Percentiles rank a stretch among this genome's conserved stretches.
Evolutionary conservation across 1,284 basidiomycete genomes (phyloP).

Genomic region (Thelephora terrestris): DNA sequence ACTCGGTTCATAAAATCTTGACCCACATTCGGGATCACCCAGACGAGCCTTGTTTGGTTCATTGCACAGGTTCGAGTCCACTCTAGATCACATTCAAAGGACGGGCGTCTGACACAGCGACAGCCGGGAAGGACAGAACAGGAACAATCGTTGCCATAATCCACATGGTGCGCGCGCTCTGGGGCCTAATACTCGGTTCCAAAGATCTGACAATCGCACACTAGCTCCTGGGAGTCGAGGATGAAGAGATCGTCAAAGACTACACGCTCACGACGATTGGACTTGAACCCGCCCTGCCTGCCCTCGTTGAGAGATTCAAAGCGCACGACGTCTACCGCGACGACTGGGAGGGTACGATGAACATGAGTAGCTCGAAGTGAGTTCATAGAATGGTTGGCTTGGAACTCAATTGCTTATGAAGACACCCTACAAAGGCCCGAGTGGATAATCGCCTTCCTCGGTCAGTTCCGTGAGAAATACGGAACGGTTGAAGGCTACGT

Average conservation of each 20-base stretch:
- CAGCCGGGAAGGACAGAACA: slow-evolving; percentile 38
- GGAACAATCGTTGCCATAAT: slow-evolving; percentile 30
- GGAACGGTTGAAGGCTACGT: slow-evolving; percentile 28
- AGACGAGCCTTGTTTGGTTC: slow-evolving; percentile 29
- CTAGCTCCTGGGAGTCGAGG: slow-evolving; percentile 31
- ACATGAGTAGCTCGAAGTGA: slow-evolving; percentile 29
- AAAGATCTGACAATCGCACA: not conserved
- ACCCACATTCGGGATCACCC: slow-evolving; percentile 29
- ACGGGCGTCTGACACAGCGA: slow-evolving; percentile 1
- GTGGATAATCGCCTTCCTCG: slow-evolving; percentile 26
- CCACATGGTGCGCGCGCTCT: slow-evolving; percentile 16
- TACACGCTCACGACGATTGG: slow-evolving; percentile 32
- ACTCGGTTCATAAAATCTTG: slow-evolving; percentile 25
- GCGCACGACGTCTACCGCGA: slow-evolving; percentile 25
- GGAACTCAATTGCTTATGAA: not conserved
- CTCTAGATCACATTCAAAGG: not conserved
- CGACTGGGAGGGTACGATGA: slow-evolving; percentile 27
- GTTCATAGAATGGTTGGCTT: slow-evolving; percentile 4
- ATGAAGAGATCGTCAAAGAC: slow-evolving; percentile 30
- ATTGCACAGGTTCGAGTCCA: slow-evolving; percentile 30
- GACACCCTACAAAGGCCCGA: slow-evolving; percentile 20
- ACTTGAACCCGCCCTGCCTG: slow-evolving; percentile 24
- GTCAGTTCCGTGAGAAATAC: slow-evolving; percentile 26
- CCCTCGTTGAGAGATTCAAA: slow-evolving; percentile 24
- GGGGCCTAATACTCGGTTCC: not conserved